These are phyloP conservation scores for Xerocomus amazonicus DNA, from an alignment of 1,284 basidiomycete species.

Conservation along the genomic window DNA sequence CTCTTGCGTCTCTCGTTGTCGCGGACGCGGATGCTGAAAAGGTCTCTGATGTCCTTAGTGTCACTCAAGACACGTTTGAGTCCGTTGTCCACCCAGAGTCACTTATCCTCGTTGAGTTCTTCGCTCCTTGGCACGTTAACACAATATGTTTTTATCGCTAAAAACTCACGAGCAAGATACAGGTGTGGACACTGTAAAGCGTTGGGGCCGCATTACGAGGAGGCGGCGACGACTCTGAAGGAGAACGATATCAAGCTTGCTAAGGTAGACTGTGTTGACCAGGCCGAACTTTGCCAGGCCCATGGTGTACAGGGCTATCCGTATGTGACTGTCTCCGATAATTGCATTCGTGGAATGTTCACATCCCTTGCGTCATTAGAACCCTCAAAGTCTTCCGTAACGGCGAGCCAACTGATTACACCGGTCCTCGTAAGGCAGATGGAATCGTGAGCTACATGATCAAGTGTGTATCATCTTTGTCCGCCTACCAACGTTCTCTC, in stretches of 20 bases:
- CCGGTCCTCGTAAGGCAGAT: constrained; percentile 89
- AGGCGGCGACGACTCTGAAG: constrained; percentile 91
- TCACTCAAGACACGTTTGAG: constrained; percentile 73
- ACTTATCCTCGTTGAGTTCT: constrained; percentile 94
- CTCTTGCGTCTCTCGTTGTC: constrained; percentile 51
- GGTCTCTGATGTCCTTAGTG: constrained; percentile 78
- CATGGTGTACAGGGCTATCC: constrained; percentile 91
- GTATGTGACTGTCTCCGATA: constrained; percentile 47
- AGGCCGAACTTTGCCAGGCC: constrained; percentile 81
- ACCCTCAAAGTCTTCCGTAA: constrained; percentile 91
- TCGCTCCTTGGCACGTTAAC: constrained; percentile 74
- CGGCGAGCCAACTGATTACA: constrained; percentile 77
- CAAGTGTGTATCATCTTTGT: constrained; percentile 67
- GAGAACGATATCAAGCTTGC: constrained; percentile 88
- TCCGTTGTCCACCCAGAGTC: constrained; percentile 65
- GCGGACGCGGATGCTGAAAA: constrained; percentile 54
- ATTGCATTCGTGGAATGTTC: not conserved
- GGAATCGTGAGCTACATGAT: constrained; percentile 98
- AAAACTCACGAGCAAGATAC: not conserved
- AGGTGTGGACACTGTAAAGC: constrained; percentile 94
- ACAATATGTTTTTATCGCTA: not conserved
- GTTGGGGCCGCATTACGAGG: constrained; percentile 92
- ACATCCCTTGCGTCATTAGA: constrained; percentile 33
- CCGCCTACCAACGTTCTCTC: not conserved
- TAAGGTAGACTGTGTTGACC: constrained; percentile 93